Percentiles rank a stretch among this genome's conserved stretches.
Evolutionary conservation across 73 alveolate species (phyloP).

Genomic region (Paramecium biaurelia): DNA sequence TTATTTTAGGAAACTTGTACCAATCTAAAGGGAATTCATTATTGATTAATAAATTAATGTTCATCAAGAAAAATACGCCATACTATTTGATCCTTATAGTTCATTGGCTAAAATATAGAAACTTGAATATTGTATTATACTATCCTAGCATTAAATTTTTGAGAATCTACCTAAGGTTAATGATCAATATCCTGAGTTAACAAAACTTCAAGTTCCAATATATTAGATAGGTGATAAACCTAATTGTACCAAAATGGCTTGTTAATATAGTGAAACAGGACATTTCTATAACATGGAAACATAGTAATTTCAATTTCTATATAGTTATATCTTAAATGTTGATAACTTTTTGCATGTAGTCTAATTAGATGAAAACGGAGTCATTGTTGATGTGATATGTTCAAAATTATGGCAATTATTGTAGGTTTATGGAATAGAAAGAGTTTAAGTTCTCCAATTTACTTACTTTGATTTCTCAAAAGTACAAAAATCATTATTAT

Average conservation of each 20-base stretch:
- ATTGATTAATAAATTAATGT: background rate
- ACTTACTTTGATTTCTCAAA: background rate
- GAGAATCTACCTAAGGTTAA: background rate
- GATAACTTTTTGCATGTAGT: slow-evolving; percentile 2
- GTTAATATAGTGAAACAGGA: slow-evolving; percentile 34
- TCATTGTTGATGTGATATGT: background rate
- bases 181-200: background rate
- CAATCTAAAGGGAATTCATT: background rate
- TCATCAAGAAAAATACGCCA: background rate
- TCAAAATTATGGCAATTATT: slow-evolving; percentile 10
- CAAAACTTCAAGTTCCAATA: background rate
- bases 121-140: background rate
- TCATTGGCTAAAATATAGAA: background rate
- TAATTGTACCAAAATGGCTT: background rate
- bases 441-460: background rate
- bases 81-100: background rate
- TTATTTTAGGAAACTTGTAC: background rate
- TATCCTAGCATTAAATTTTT: background rate
- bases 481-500: background rate
- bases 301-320: background rate
- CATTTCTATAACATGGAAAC: slow-evolving; percentile 6
- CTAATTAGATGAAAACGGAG: background rate
- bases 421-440: background rate
- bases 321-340: background rate
- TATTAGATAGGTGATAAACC: background rate